These are phyloP conservation scores for Brettanomyces bruxellensis DNA, from an alignment of 805 yeast genomes.

Conservation along the genomic window DNA sequence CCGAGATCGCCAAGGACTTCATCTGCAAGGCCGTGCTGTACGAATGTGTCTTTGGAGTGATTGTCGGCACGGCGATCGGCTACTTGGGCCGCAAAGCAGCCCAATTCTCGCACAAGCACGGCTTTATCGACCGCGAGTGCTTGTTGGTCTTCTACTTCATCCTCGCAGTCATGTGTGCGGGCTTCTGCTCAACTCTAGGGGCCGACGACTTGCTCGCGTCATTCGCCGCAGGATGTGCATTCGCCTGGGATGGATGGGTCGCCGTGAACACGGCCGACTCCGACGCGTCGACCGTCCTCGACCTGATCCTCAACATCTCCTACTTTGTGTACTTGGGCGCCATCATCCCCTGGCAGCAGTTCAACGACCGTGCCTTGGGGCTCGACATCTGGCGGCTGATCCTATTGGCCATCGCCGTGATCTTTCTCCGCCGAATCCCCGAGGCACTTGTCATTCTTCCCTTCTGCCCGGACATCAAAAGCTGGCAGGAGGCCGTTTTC, in stretches of 20 bases:
- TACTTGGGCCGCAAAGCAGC: conserved; percentile 37
- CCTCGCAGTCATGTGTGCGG: conserved; percentile 43
- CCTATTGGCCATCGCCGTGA: conserved; percentile 39
- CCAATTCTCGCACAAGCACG: conserved; percentile 37
- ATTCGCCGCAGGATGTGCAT: conserved; percentile 61
- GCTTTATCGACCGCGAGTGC: conserved; percentile 50
- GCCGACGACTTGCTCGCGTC: conserved; percentile 66
- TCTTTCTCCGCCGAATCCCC: conserved; percentile 43
- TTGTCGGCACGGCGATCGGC: conserved; percentile 47
- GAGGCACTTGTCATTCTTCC: conserved; percentile 48
- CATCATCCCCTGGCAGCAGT: conserved; percentile 57
- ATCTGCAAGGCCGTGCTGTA: conserved; percentile 47
- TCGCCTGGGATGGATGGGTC: conserved; percentile 63
- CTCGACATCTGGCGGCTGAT: conserved; percentile 42
- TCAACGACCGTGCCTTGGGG: conserved; percentile 36
- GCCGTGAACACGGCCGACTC: conserved; percentile 43
- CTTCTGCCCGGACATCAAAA: conserved; percentile 46
- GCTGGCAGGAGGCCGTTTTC: conserved; percentile 57
- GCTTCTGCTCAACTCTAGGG: conserved; percentile 55
- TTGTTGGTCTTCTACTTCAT: conserved; percentile 42
- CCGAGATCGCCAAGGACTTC: conserved; percentile 51
- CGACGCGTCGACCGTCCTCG: conserved; percentile 52
- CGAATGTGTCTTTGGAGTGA: conserved; percentile 47
- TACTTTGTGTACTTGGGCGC: conserved; percentile 63
- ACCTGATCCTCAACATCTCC: conserved; percentile 50